Evolutionary conservation across 2,329 filamentous ascomycete genomes (phyloP).

Genomic region (Plectosphaerella plurivora): DNA sequence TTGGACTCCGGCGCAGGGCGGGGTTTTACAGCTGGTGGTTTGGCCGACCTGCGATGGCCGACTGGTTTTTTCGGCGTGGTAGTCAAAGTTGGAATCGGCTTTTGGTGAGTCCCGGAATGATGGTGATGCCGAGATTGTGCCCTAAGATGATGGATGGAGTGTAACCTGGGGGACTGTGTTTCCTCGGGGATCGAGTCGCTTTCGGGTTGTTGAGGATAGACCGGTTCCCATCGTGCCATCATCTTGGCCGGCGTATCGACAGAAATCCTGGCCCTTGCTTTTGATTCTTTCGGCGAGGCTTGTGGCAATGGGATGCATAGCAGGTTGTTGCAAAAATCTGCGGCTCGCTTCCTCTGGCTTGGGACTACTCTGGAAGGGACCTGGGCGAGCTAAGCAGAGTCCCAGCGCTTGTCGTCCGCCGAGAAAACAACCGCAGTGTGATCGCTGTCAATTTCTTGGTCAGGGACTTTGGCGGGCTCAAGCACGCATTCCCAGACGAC

Average conservation of each 20-base stretch:
- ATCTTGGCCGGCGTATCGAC: constrained; percentile 8
- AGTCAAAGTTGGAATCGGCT: too few species aligned
- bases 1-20: too few species aligned
- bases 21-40: too few species aligned
- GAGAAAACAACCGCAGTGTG: background rate
- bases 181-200: too few species aligned
- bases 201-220: constrained; percentile 4
- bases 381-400: constrained; percentile 1
- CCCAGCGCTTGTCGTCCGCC: background rate
- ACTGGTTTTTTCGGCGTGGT: too few species aligned
- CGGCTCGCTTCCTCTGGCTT: background rate
- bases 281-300: background rate
- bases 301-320: background rate
- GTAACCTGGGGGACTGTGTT: too few species aligned
- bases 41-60: too few species aligned
- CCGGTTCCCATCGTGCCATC: constrained; percentile 5
- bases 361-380: background rate
- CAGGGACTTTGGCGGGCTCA: too few species aligned
- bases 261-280: background rate
- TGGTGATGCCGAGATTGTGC: too few species aligned
- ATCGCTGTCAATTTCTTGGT: background rate
- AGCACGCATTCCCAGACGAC: too few species aligned
- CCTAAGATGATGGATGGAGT: too few species aligned
- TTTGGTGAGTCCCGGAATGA: too few species aligned
- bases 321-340: background rate